These are phyloP conservation scores for Cadophora gregata DNA, from an alignment of 2,329 filamentous ascomycete species.

Conservation along the genomic window DNA sequence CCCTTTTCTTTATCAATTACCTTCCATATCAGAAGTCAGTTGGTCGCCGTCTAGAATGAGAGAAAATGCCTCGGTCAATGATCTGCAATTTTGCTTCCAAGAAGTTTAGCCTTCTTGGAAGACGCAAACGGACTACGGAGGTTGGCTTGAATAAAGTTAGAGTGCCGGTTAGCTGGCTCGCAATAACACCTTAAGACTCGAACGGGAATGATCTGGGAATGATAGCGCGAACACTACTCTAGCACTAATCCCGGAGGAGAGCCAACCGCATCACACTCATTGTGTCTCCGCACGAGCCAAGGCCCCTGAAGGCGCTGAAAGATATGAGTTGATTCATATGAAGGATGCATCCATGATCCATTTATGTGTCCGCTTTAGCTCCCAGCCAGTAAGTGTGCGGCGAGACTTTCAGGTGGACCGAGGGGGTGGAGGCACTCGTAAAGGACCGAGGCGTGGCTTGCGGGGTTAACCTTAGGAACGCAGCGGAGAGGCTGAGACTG, in stretches of 20 bases:
- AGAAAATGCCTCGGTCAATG: constrained; percentile 7
- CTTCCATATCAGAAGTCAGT: background rate
- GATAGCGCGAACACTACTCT: background rate
- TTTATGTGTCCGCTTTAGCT: background rate
- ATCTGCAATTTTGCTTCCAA: background rate
- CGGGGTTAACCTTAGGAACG: constrained; percentile 1
- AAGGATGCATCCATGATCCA: background rate
- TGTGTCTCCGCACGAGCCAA: background rate
- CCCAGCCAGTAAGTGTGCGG: background rate
- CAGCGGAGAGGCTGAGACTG: background rate
- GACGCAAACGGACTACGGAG: background rate
- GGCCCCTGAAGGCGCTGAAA: background rate
- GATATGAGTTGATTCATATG: background rate
- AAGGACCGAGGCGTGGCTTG: constrained; percentile 5
- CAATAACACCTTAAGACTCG: background rate
- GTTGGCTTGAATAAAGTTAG: constrained; percentile 3
- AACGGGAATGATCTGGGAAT: background rate
- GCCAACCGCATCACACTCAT: constrained; percentile 3
- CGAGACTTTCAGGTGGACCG: background rate
- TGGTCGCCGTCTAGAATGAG: background rate
- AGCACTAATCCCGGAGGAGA: background rate
- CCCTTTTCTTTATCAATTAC: constrained; percentile 1
- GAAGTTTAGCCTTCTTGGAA: background rate
- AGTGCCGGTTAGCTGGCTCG: background rate
- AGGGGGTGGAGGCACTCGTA: constrained; percentile 10